Evolutionary conservation across 1,284 basidiomycete species (phyloP), one percentile per base, ranked within the genome.

Genomic region (Sanghuangporus weigelae): DNA sequence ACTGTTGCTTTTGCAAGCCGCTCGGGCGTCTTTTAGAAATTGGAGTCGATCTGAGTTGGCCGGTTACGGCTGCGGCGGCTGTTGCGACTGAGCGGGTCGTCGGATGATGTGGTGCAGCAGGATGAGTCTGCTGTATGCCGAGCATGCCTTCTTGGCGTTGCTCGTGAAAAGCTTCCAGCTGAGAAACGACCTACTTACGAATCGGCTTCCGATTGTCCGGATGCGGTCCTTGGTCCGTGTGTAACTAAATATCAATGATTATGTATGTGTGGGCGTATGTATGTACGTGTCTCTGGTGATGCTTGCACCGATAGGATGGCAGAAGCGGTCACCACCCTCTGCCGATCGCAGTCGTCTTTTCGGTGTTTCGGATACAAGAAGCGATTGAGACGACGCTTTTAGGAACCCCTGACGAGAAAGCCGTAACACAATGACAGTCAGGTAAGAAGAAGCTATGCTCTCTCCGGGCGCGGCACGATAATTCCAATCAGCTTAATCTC

Each of bases 121-220:
- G 39, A 36, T 16, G 63, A 31, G 63, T 60, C 19, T 60, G 58
- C 38, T 64, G 63, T 16, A 64, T 59, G 53, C 63, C 63, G 63
- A 64, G 63, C 63, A 64, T 64, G 56, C 40, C 56, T 48, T 57
- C 53, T 39, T 54, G 53, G 53, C 53, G 50, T 10, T 23, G 50
- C 50, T 35, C 50, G 19, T 51, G 10, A 23, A 35, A 51, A 26
- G 21, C 26, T 35, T 21, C 2, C n/a, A 44, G 48, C 51, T 12
- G 53, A 54, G 53, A 54, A 19, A 46, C 44, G n/a, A 19, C 16
- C 44, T 46, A 16, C 44, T 46, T 54, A 21, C 53, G 35, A 54
- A 54, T 38, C 53, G 53, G 53, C 26, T 19, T 36, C 53, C 53
- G 53, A 36, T 54, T 38, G 31, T 11, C 53, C 26, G 53, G 53